A percentile compares a stretch with the other conserved stretches of the same genome.
phyloP scores from a whole-genome alignment of 2,329 filamentous ascomycete species.

The Clarireedia homoeocarpa region DNA sequence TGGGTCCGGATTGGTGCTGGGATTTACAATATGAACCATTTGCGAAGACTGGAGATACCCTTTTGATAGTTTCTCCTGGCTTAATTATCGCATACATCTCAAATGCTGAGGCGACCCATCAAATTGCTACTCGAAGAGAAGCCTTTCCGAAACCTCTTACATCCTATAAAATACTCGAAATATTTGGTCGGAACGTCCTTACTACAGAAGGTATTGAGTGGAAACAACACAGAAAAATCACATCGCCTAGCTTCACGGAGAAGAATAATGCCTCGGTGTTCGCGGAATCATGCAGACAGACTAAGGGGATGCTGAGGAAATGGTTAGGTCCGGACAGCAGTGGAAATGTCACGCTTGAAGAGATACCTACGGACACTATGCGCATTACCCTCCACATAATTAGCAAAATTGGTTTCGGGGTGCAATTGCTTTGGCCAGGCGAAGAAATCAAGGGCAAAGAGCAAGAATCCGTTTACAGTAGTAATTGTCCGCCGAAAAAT shows the following conservation, averaged over 20 bases:
- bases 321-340: constrained; percentile 43
- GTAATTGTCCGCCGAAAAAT: constrained; percentile 29
- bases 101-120: constrained; percentile 41
- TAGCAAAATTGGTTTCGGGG: constrained; percentile 65
- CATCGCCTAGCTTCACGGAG: constrained; percentile 67
- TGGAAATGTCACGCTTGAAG: constrained; percentile 37
- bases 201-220: constrained; percentile 61
- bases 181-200: constrained; percentile 67
- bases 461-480: constrained; percentile 36
- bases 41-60: constrained; percentile 51
- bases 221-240: constrained; percentile 66
- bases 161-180: constrained; percentile 49
- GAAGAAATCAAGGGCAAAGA: constrained; percentile 42
- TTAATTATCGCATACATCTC: constrained; percentile 47
- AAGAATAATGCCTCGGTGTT: constrained; percentile 64
- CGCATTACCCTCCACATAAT: constrained; percentile 50
- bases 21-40: constrained; percentile 49
- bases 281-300: constrained; percentile 54
- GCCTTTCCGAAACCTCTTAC: constrained; percentile 63
- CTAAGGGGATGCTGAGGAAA: constrained; percentile 49
- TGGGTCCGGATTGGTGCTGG: constrained; percentile 55
- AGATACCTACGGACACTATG: constrained; percentile 59
- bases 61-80: constrained; percentile 55
- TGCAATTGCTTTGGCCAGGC: constrained; percentile 54
- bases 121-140: constrained; percentile 58